Percentiles rank a stretch among this genome's conserved stretches.
Conservation (phyloP, 202 grass and related monocot species). For the Elaeis oleifera region DNA sequence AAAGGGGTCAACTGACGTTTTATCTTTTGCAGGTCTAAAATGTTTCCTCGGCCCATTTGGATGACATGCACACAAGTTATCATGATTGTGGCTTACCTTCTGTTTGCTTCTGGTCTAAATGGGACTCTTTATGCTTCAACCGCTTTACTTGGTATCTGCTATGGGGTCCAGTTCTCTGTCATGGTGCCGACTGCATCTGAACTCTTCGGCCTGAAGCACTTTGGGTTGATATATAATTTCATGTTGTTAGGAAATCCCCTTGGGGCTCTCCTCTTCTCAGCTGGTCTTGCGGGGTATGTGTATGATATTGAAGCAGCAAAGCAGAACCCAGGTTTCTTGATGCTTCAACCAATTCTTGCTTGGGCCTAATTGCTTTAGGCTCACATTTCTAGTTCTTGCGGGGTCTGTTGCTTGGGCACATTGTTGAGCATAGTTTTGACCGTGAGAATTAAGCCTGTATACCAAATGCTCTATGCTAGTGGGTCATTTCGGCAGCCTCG, state of each 20-base stretch:
- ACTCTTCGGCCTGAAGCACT: conserved; percentile 88
- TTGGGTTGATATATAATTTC: conserved; percentile 78
- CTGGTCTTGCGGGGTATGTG: conserved; percentile 54
- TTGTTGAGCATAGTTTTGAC: conserved; percentile 66
- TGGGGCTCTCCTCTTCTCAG: conserved; percentile 62
- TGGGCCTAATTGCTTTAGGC: conserved; percentile 67
- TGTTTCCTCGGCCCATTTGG: conserved; percentile 56
- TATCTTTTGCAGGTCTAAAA: conserved; percentile 56
- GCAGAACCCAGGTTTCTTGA: conserved; percentile 26
- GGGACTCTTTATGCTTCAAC: conserved; percentile 45
- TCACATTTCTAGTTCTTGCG: conserved; percentile 59
- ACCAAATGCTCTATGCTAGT: conserved; percentile 84
- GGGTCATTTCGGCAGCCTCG: conserved; percentile 73
- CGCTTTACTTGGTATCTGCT: conserved; percentile 62
- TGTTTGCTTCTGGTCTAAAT: conserved; percentile 42
- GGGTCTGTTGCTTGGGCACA: conserved; percentile 54
- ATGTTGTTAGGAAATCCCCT: conserved; percentile 64
- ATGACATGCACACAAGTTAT: conserved; percentile 62
- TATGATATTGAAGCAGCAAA: conserved; percentile 61
- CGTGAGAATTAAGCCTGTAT: conserved; percentile 60
- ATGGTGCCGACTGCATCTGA: conserved; percentile 73
- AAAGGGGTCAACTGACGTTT: too few species aligned
- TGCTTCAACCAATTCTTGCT: conserved; percentile 41
- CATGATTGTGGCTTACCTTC: conserved; percentile 74
- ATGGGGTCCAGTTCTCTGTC: conserved; percentile 55